Percentiles rank a stretch among this genome's conserved stretches.
These are phyloP conservation scores for Rosa rugosa DNA, from an alignment of 306 rosid genomes.

Conservation along the genomic window DNA sequence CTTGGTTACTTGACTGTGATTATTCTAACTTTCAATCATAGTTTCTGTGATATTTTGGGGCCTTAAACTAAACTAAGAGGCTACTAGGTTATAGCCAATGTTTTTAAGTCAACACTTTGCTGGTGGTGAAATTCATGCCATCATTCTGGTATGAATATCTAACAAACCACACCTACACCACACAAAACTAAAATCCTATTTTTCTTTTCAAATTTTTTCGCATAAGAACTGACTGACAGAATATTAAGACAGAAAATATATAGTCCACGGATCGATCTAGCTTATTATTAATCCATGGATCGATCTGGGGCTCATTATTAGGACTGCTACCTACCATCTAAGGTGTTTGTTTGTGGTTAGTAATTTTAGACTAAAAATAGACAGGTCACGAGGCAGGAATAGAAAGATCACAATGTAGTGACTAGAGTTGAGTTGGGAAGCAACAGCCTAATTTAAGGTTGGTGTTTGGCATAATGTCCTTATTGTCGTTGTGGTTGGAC, in stretches of 20 bases:
- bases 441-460: neutral
- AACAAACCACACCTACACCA: constrained; percentile 1
- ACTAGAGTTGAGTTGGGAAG: constrained; percentile 3
- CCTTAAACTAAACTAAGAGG: neutral
- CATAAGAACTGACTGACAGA: no score
- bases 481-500: neutral
- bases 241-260: neutral
- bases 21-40: neutral
- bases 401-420: neutral
- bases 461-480: constrained; percentile 10
- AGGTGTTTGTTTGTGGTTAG: neutral
- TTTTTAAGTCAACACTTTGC: neutral
- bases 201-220: no score
- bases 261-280: neutral
- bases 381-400: neutral
- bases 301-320: neutral
- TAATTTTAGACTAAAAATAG: neutral
- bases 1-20: neutral
- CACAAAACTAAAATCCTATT: no score
- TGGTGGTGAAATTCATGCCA: neutral
- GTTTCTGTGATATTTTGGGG: neutral
- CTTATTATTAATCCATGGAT: no score
- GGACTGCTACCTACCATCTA: neutral
- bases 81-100: neutral
- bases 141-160: neutral